Evolutionary conservation across 2,329 filamentous ascomycete species (phyloP).

Genomic region (Penicillium sp.): DNA sequence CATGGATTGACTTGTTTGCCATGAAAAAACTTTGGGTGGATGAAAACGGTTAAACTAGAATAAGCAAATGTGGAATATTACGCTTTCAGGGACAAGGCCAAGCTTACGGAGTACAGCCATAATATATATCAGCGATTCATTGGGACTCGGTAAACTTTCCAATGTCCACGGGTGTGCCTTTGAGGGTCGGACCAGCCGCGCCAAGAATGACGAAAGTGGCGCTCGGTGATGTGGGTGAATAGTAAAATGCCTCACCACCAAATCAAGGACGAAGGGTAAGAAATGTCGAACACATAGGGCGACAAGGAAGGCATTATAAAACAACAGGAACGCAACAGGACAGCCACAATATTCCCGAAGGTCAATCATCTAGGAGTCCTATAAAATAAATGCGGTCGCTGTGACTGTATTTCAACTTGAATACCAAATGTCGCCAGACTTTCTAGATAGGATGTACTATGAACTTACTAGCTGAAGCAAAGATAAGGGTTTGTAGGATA

Average conservation of each 20-base stretch:
- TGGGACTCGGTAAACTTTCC: constrained; percentile 1
- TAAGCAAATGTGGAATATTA: neutral
- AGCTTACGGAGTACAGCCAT: neutral
- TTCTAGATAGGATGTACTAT: neutral
- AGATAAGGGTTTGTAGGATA: too few relatives aligned
- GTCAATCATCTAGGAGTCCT: neutral
- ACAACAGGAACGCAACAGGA: neutral
- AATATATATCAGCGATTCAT: neutral
- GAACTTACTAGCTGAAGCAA: neutral
- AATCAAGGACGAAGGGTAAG: neutral
- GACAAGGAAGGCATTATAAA: neutral
- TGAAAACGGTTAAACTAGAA: neutral
- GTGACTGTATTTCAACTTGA: neutral
- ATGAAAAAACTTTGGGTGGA: neutral
- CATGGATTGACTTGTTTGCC: neutral
- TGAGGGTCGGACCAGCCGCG: too few relatives aligned
- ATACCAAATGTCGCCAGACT: neutral
- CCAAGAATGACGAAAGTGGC: too few relatives aligned
- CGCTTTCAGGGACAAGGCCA: neutral
- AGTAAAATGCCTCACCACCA: neutral
- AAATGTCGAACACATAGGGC: neutral
- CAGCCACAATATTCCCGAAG: neutral
- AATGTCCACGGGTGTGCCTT: too few relatives aligned
- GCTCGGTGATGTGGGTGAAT: neutral
- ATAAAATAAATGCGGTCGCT: neutral